These are phyloP conservation scores for Silene uniflora DNA, from an alignment of 148 eudicot species.

Conservation along the genomic window DNA sequence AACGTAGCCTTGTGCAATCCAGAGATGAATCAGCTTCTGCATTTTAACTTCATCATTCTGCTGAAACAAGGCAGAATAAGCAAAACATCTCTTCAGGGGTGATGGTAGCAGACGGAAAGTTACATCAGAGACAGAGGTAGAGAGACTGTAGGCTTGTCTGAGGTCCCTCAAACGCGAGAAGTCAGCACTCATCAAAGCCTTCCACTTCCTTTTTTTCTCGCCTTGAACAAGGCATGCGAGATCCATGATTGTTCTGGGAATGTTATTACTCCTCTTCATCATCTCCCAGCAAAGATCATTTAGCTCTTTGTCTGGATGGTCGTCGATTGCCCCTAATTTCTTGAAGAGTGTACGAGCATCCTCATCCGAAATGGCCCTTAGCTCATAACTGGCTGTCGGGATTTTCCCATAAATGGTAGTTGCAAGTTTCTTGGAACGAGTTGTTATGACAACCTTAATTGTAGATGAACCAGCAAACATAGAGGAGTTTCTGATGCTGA, in stretches of 20 bases:
- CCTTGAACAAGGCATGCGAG: not conserved
- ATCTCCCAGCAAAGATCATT: not conserved
- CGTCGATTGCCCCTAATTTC: not conserved
- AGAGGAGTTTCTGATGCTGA: not conserved
- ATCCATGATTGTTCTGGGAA: slow-evolving; percentile 5
- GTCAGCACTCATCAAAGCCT: slow-evolving; percentile 13
- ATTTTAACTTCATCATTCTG: not conserved
- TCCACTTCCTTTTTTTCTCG: slow-evolving; percentile 6
- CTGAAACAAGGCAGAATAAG: not conserved
- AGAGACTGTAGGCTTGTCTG: not conserved
- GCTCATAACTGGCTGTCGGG: not conserved
- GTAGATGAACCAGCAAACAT: not conserved
- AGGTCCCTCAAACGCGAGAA: not conserved
- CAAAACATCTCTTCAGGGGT: slow-evolving; percentile 3
- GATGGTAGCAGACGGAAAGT: not conserved
- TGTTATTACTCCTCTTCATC: not conserved
- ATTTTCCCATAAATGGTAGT: not conserved
- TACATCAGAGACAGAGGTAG: not conserved
- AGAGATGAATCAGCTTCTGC: not conserved
- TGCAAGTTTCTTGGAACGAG: not conserved
- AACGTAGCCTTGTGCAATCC: slow-evolving; percentile 15
- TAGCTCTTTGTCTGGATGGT: not conserved
- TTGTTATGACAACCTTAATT: slow-evolving; percentile 2
- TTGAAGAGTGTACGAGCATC: not conserved
- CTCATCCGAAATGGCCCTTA: not conserved